These are phyloP conservation scores for Striga hermonthica DNA, from an alignment of 305 asterid genomes.

Conservation along the genomic window DNA sequence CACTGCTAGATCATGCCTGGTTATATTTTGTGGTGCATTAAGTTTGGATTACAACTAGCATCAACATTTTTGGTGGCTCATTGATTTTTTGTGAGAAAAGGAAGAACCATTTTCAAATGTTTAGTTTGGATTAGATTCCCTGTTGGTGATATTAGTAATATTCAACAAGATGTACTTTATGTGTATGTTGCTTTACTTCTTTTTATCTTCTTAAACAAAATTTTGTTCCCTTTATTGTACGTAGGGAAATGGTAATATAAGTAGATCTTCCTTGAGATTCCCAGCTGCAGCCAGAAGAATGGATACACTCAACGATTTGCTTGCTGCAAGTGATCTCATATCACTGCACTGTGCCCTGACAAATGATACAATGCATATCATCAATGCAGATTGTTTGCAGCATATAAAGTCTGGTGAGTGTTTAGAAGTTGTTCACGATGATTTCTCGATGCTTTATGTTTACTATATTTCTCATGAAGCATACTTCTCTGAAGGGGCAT, in stretches of 20 bases:
- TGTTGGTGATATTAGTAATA: constrained; percentile 13
- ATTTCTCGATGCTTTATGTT: constrained; percentile 20
- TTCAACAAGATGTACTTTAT: not conserved
- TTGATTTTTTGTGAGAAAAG: constrained; percentile 72
- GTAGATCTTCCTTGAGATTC: constrained; percentile 59
- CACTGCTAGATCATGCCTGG: not conserved
- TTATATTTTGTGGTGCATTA: constrained; percentile 4
- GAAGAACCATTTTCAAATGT: constrained; percentile 35
- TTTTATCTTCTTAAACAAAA: constrained; percentile 6
- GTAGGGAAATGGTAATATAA: constrained; percentile 65
- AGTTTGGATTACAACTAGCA: constrained; percentile 5
- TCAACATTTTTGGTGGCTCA: not conserved
- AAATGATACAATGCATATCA: constrained; percentile 79
- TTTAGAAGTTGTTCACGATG: constrained; percentile 17
- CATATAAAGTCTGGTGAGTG: constrained; percentile 82
- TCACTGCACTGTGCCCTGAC: constrained; percentile 92
- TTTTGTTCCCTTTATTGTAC: constrained; percentile 25
- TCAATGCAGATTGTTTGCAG: constrained; percentile 89
- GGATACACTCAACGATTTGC: constrained; percentile 97
- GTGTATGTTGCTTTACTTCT: not conserved
- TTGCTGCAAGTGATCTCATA: constrained; percentile 96
- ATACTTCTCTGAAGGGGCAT: constrained; percentile 67
- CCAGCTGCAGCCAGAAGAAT: constrained; percentile 97
- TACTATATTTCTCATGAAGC: constrained; percentile 34
- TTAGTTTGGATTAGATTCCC: not conserved